Conservation (phyloP, 305 asterid genomes). For the Ajuga reptans region DNA sequence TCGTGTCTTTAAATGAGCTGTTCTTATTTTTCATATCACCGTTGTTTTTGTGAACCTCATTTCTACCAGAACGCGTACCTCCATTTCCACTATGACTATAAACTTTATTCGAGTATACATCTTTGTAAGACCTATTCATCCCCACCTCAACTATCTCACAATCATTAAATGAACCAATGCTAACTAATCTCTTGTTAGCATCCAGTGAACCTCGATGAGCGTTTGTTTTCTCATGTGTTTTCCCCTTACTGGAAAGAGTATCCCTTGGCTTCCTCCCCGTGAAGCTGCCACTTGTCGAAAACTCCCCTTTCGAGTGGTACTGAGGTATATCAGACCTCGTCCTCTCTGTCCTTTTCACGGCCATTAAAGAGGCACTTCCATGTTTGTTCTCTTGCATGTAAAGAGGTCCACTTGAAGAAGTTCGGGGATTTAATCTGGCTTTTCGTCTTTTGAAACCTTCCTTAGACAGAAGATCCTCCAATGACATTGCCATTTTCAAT, state of each 20-base stretch:
- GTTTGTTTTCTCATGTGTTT: constrained; percentile 20
- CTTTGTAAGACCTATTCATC: constrained; percentile 23
- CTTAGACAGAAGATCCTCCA: constrained; percentile 64
- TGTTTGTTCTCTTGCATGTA: constrained; percentile 24
- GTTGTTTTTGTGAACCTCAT: neutral
- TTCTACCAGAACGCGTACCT: constrained; percentile 1
- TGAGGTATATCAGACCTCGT: constrained; percentile 50
- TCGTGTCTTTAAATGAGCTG: constrained; percentile 23
- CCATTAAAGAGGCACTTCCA: constrained; percentile 29
- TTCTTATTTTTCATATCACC: constrained; percentile 18
- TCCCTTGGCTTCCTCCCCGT: constrained; percentile 32
- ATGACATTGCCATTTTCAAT: constrained; percentile 57
- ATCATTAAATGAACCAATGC: constrained; percentile 26
- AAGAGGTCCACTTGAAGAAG: constrained; percentile 34
- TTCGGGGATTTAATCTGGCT: constrained; percentile 36
- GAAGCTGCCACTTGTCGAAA: constrained; percentile 35
- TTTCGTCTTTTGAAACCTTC: constrained; percentile 66
- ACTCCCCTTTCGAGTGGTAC: constrained; percentile 31
- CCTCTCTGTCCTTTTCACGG: constrained; percentile 39
- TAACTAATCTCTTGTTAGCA: constrained; percentile 21
- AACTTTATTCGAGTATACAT: constrained; percentile 34
- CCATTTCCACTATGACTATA: constrained; percentile 27
- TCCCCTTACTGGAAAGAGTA: constrained; percentile 21
- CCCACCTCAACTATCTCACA: constrained; percentile 49
- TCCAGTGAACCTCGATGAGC: constrained; percentile 24